Evolutionary conservation across 2,329 filamentous ascomycete species (phyloP).

Genomic region (Ophiostoma ulmi): DNA sequence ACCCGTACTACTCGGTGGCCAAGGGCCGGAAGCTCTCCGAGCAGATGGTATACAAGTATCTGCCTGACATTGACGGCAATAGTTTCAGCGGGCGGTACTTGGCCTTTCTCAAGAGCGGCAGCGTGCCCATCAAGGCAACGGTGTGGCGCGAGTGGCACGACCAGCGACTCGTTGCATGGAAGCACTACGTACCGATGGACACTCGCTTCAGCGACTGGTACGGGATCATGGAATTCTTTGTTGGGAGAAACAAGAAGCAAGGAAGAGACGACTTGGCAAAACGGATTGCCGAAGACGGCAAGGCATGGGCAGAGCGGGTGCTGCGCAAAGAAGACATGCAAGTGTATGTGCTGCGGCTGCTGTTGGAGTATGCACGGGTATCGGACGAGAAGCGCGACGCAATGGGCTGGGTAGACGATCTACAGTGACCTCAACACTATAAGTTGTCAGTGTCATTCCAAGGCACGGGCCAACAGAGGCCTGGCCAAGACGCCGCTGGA

Average conservation of each 20-base stretch:
- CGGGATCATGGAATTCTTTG: conserved; percentile 68
- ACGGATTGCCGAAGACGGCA: conserved; percentile 60
- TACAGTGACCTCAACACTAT: conserved; percentile 28
- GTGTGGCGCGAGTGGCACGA: conserved; percentile 80
- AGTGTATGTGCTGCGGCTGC: conserved; percentile 60
- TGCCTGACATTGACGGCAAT: conserved; percentile 70
- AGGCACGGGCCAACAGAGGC: too few species aligned
- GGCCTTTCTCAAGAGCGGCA: conserved; percentile 63
- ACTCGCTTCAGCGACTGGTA: conserved; percentile 67
- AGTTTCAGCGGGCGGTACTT: conserved; percentile 60
- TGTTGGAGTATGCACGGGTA: conserved; percentile 59
- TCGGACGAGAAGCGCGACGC: conserved; percentile 47
- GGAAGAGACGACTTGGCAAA: conserved; percentile 54
- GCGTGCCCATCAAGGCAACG: conserved; percentile 70
- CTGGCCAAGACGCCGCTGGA: neutral
- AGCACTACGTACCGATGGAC: conserved; percentile 77
- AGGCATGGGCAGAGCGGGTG: conserved; percentile 63
- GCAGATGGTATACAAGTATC: conserved; percentile 60
- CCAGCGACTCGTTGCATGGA: conserved; percentile 66
- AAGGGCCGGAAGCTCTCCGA: conserved; percentile 42
- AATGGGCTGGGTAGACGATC: conserved; percentile 53
- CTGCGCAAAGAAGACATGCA: conserved; percentile 68
- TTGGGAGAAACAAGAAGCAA: conserved; percentile 45
- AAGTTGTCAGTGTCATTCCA: neutral
- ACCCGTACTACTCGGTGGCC: conserved; percentile 39